Conservation (phyloP, 768 basidiomycete species). For the Russula griseocarnosa region DNA sequence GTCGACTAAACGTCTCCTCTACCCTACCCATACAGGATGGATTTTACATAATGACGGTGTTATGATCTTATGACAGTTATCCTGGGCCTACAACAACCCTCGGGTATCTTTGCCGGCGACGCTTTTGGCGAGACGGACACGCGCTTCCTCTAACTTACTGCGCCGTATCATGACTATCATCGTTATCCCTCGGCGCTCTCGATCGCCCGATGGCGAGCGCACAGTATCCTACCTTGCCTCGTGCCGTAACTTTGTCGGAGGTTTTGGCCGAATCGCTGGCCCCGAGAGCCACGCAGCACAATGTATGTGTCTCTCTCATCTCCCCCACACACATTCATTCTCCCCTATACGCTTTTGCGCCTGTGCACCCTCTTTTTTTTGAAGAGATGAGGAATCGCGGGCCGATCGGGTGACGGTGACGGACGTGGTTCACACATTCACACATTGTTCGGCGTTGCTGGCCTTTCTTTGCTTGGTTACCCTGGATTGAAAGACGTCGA, state of each 20-base stretch:
- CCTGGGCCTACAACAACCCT: constrained; percentile 75
- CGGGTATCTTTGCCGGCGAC: constrained; percentile 89
- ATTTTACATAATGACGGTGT: background rate
- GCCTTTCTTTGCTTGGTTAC: constrained; percentile 84
- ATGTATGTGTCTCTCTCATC: constrained; percentile 52
- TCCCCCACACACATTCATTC: too few species aligned
- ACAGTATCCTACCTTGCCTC: constrained; percentile 66
- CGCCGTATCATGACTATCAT: constrained; percentile 76
- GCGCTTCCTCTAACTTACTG: constrained; percentile 86
- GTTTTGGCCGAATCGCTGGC: constrained; percentile 78
- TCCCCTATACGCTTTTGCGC: background rate
- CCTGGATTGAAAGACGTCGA: constrained; percentile 81
- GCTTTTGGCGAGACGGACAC: constrained; percentile 89
- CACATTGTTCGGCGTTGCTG: constrained; percentile 83
- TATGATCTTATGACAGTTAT: constrained; percentile 59
- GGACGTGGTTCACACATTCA: constrained; percentile 99
- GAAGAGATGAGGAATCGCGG: constrained; percentile 97
- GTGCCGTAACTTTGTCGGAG: constrained; percentile 96
- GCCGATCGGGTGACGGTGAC: constrained; percentile 89
- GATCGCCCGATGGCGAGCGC: constrained; percentile 55
- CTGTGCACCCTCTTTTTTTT: too few species aligned
- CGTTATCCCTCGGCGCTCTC: constrained; percentile 73
- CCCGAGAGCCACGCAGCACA: constrained; percentile 92
- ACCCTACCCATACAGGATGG: background rate
- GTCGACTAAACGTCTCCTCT: constrained; percentile 57